Evolutionary conservation across 768 basidiomycete species (phyloP), one percentile per base, ranked within the genome.

Genomic region (Daedalea quercina): DNA sequence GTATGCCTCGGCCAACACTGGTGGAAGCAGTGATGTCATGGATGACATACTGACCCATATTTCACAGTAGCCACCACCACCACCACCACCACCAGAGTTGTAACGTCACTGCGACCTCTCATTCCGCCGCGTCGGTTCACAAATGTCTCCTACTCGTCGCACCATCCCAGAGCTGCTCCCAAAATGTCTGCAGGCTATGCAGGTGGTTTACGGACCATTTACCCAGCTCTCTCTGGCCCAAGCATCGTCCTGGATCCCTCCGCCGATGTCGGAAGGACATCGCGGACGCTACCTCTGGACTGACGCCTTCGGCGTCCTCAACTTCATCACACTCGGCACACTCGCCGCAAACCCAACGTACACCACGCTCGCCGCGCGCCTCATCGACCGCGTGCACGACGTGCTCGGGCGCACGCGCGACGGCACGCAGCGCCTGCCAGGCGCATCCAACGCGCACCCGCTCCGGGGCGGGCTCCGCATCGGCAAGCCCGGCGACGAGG

Each of bases 231-330:
- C 47, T 1, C 35, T 48, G 26, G 23, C 49, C 3, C 43, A 52
- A 26, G 55, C 51, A 25, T 22, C 50, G 19, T 48, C 51, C 26
- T 61, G 58, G 60, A 56, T 43, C 1, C 56, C 58, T 1, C 65
- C 61, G 2, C 59, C 60, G 24, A 55, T 52, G 51, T 44, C 53
- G 19, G 59, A 59, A 33, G 60, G 56, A 22, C 60, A 61, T 45
- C 57, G 57, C n/a, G 62, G 63, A 25, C 60, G 65, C 20, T 66
- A 67, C 52, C 61, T 66, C 41, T 66, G 66, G 67, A 66, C 67
- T 12, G 66, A 67, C 57, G 64, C 60, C 52, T 66, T 69, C 53
- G 65, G 60, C 42, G 64, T 69, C 12, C 43, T 64, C 56, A 65
- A 65, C 51, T 55, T 64, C 52, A 51, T 67, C 44, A 63, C 65